phyloP scores from a whole-genome alignment of 768 basidiomycete genomes.

The Russula foetens region DNA sequence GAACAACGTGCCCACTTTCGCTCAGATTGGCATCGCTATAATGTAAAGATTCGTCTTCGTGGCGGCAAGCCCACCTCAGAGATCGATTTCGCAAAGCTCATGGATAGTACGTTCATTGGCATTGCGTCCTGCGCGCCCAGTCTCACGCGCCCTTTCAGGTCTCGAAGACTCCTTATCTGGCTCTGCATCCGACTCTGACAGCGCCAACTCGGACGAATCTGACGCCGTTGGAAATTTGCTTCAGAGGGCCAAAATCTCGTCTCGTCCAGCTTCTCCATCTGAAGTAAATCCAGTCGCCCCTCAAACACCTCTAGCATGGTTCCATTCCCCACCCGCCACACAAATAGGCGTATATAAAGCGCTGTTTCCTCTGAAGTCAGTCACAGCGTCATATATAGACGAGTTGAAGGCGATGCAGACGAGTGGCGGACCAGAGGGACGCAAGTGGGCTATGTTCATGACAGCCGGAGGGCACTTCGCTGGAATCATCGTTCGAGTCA shows the following conservation, averaged over 20 bases:
- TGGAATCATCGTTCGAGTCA: conserved; percentile 76
- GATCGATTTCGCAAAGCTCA: conserved; percentile 61
- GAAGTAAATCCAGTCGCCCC: conserved; percentile 32
- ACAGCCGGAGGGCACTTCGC: conserved; percentile 98
- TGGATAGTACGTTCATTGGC: conserved; percentile 57
- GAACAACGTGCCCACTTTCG: conserved; percentile 83
- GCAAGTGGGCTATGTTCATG: conserved; percentile 94
- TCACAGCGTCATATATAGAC: conserved; percentile 42
- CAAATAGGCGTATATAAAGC: conserved; percentile 86
- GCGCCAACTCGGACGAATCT: conserved; percentile 49
- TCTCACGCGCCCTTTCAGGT: conserved; percentile 30
- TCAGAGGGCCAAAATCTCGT: conserved; percentile 43
- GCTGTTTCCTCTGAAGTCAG: conserved; percentile 47
- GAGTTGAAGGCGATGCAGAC: conserved; percentile 61
- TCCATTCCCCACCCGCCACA: conserved; percentile 77
- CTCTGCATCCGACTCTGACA: conserved; percentile 67
- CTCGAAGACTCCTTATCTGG: conserved; percentile 89
- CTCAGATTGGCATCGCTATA: conserved; percentile 98
- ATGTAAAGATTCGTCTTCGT: conserved; percentile 73
- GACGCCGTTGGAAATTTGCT: conserved; percentile 62
- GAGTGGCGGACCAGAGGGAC: conserved; percentile 38
- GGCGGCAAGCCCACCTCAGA: conserved; percentile 60
- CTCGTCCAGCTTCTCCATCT: conserved; percentile 42
- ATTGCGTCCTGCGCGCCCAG: not conserved
- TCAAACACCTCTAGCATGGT: conserved; percentile 79